These are phyloP conservation scores for Sclerotinia glacialis DNA, from an alignment of 2,329 filamentous ascomycete species.

Conservation along the genomic window DNA sequence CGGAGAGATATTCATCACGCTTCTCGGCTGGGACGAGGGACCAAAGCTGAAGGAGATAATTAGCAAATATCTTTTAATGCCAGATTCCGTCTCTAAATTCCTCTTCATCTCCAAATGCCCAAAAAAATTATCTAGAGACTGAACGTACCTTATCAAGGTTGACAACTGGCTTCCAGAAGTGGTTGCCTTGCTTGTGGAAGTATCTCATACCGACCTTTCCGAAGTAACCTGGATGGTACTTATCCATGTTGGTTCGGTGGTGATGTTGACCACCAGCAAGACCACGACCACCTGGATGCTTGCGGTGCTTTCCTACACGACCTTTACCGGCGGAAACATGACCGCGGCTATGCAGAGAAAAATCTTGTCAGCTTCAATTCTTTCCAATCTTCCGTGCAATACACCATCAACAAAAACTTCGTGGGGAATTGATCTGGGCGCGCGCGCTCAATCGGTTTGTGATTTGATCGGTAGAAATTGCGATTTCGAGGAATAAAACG, in stretches of 20 bases:
- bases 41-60: constrained; percentile 66
- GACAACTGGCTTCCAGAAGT: constrained; percentile 98
- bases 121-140: neutral
- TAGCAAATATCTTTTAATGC: constrained; percentile 13
- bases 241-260: constrained; percentile 87
- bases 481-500: constrained; percentile 41
- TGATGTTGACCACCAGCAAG: constrained; percentile 99
- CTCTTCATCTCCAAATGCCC: neutral
- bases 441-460: constrained; percentile 16
- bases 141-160: constrained; percentile 91
- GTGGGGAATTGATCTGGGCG: constrained; percentile 15
- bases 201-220: constrained; percentile 94
- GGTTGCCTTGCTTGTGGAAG: constrained; percentile 95
- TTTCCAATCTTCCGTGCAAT: constrained; percentile 11
- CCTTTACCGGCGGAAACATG: constrained; percentile 98
- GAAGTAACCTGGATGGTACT: constrained; percentile 99
- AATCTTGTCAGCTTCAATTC: constrained; percentile 36
- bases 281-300: constrained; percentile 80
- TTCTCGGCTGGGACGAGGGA: constrained; percentile 89
- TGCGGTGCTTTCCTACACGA: constrained; percentile 98
- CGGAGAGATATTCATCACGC: constrained; percentile 85
- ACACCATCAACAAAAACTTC: constrained; percentile 1
- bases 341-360: constrained; percentile 66
- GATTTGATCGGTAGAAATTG: constrained; percentile 15
- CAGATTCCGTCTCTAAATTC: neutral